Conservation (phyloP, 768 basidiomycete species). For the Lentinus tigrinus region DNA sequence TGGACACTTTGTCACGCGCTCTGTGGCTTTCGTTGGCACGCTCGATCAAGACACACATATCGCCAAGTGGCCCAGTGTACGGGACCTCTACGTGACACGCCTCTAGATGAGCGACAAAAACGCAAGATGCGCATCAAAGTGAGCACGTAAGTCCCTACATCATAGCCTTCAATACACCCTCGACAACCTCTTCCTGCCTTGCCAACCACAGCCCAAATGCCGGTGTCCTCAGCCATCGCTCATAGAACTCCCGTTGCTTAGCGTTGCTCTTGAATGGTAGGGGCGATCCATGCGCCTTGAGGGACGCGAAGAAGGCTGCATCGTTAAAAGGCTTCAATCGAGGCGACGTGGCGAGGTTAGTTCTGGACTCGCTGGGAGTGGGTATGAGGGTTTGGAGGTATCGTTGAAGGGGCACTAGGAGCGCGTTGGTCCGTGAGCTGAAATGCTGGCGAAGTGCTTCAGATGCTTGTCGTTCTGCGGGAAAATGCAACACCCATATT, state of each 20-base stretch:
- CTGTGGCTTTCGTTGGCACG: too few species aligned
- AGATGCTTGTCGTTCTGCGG: conserved; percentile 58
- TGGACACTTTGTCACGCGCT: neutral
- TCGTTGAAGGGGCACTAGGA: conserved; percentile 87
- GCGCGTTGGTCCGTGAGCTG: conserved; percentile 76
- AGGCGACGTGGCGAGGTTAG: conserved; percentile 4
- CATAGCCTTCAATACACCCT: conserved; percentile 43
- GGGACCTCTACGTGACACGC: too few species aligned
- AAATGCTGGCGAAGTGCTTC: conserved; percentile 78
- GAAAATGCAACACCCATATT: neutral
- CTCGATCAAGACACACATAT: too few species aligned
- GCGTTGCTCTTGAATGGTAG: conserved; percentile 71
- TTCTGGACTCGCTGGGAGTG: conserved; percentile 48
- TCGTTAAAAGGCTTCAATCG: conserved; percentile 70
- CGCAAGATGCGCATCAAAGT: too few species aligned
- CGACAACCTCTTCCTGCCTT: conserved; percentile 70
- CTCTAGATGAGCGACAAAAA: too few species aligned
- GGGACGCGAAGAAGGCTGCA: conserved; percentile 65
- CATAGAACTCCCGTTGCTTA: conserved; percentile 73
- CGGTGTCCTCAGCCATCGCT: conserved; percentile 71
- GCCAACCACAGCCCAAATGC: conserved; percentile 81
- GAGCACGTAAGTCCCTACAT: neutral
- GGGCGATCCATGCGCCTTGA: conserved; percentile 67
- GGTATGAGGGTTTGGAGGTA: conserved; percentile 90
- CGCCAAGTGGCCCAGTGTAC: too few species aligned